Base-by-base conservation (phyloP, 2,329 filamentous ascomycete species). In the Neonectria magnoliae region DNA sequence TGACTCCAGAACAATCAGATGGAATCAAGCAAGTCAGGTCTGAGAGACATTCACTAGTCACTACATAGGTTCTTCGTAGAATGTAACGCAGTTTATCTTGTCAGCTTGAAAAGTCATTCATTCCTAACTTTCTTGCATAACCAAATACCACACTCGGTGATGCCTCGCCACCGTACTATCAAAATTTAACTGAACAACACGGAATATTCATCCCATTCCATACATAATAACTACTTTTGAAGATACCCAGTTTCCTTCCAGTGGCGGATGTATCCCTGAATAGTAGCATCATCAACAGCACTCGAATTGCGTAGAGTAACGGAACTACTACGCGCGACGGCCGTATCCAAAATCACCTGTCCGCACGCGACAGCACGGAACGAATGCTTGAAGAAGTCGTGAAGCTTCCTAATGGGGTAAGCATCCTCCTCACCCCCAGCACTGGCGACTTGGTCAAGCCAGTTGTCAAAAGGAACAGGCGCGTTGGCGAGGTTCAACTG, bases 191-290 rank as follows among this genome's bases (percentile, higher is more conserved):
- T 5, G 13, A 36, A 36, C 13, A 13, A 36, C 11, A 36, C 5
- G 33, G 2, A 36, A 16, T 36, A 31, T 31, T 31, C 10, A 10
- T 10, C 9, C 10, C 13, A 25, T 16, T 41, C 6, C 16, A 7
- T 41, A 38, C 22, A 25, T 25, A 22, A 10, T 4, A 38, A 8
- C 48, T 59, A 63, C 20, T 59, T 67, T 42, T 59, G n/a, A 54
- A 69, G 53, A 22, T 66, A 69, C 13, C 56, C 63, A 61, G 51
- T 64, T 9, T 58, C 59, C 25, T 62, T 45, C 68, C 68, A 69
- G 42, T 68, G 54, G 5, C 42, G 36, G n/a, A 69, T 38, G 41
- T 69, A 69, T 2, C 41, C 47, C 36, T 59, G 33, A n/a, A 69
- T 55, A 11, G 58, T 66, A 7, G 52, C 45, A 33, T 16, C 45